Base-by-base conservation (phyloP, 2,329 filamentous ascomycete species). In the Verticillium klebahnii region DNA sequence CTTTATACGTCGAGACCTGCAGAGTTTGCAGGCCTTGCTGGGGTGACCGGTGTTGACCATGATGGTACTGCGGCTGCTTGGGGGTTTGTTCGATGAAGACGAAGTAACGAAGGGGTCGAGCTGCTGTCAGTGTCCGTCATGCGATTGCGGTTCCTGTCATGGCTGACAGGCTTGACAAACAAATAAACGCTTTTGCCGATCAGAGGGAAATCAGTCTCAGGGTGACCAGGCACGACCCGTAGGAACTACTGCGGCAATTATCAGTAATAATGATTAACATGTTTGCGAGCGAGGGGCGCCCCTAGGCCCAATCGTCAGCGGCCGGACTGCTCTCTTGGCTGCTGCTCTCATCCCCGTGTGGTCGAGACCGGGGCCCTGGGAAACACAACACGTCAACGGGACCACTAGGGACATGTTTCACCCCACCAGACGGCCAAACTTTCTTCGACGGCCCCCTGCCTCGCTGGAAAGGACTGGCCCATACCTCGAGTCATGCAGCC, bases 1-100 rank as follows among this genome's bases (percentile, higher is more conserved):
- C 66, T 76, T 77, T 66, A 76, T 71, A 63, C 73, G 72, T 19
- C 74, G 69, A 36, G 70, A 65, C 19, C 74, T 74, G 63, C 74
- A 77, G 15, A 66, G 64, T 59, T 66, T 64, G 63, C 64, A 66
- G 6, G 64, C 64, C 36, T 59, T 56, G 56, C 64, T 66, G 19
- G 64, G 64, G 29, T 66, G 60, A 4, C 64, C 64, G 4, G 64
- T 66, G 36, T 66, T 66, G 55, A 66, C 64, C 64, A 66, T 66
- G 14, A 39, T 50, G 31, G 19, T 12, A 19, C 5, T 15, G 19
- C 12, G 29, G 8, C 23, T 32, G 7, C 25, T 34, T 25, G 8
- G 7, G 19, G 25, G 11, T 5, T 34, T 19, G 45, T 55, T 15
- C 5, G 17, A 56, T 29, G 9, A 23, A 25, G 19, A 52, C 14